Conservation (phyloP, 2,329 filamentous ascomycete genomes). For the Trichophyton schoenleinii region DNA sequence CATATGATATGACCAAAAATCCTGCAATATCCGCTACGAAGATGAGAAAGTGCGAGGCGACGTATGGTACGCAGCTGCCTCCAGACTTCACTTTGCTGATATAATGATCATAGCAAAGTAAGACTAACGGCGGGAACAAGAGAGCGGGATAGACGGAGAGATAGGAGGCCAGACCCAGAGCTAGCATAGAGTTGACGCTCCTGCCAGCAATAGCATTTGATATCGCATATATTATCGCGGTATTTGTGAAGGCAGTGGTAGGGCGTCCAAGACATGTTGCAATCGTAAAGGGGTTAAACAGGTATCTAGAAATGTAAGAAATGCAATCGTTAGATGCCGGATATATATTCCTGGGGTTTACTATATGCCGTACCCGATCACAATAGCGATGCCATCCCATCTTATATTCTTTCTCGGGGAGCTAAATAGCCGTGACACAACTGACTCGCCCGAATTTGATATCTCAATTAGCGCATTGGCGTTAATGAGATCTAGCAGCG, state of each 20-base stretch:
- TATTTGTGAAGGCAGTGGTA: slow-evolving; percentile 77
- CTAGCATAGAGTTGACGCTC: slow-evolving; percentile 64
- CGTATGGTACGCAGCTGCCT: slow-evolving; percentile 35
- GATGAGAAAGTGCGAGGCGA: slow-evolving; percentile 40
- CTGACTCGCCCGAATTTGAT: slow-evolving; percentile 66
- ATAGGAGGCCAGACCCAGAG: slow-evolving; percentile 77
- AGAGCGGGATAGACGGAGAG: slow-evolving; percentile 84
- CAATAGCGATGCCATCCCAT: slow-evolving; percentile 64
- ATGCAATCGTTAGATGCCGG: neutral
- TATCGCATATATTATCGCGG: slow-evolving; percentile 73
- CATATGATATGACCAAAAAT: slow-evolving; percentile 58
- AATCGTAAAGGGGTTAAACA: slow-evolving; percentile 92
- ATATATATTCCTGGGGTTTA: neutral
- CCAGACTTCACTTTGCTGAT: slow-evolving; percentile 23
- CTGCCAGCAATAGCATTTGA: slow-evolving; percentile 65
- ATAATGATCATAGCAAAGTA: slow-evolving; percentile 66
- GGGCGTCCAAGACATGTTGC: slow-evolving; percentile 81
- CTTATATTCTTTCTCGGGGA: slow-evolving; percentile 62
- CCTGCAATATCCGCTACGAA: slow-evolving; percentile 45
- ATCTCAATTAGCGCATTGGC: slow-evolving; percentile 68
- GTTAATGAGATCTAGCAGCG: slow-evolving; percentile 65
- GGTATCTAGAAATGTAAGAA: slow-evolving; percentile 46
- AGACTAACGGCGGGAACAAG: slow-evolving; percentile 65
- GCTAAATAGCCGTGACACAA: slow-evolving; percentile 60
- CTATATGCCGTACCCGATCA: slow-evolving; percentile 52